These are phyloP conservation scores for Kalanchoe fedtschenkoi DNA, from an alignment of 164 flowering plant species.

Conservation along the genomic window DNA sequence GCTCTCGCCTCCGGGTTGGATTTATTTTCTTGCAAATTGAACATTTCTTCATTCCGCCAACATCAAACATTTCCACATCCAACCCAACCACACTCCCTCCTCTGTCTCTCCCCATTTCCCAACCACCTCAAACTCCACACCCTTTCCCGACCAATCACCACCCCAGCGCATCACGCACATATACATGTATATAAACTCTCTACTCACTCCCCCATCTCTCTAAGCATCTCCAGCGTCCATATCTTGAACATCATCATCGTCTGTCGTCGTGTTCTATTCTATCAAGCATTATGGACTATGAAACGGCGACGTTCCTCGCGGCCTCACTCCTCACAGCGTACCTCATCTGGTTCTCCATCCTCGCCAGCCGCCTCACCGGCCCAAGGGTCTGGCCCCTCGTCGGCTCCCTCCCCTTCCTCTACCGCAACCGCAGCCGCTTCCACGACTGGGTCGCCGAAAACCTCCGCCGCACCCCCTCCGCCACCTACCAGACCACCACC, in stretches of 20 bases:
- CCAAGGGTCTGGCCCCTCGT: conserved; percentile 59
- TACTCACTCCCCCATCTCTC: background rate
- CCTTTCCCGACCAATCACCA: background rate
- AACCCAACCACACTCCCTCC: conserved; percentile 34
- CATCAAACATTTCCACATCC: conserved; percentile 9
- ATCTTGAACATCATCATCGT: background rate
- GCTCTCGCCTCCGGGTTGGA: background rate
- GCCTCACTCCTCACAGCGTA: conserved; percentile 26
- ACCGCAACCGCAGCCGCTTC: conserved; percentile 43
- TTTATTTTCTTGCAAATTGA: background rate
- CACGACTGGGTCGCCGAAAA: conserved; percentile 75
- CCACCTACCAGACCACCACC: conserved; percentile 73
- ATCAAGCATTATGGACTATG: background rate
- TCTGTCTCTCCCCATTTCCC: conserved; percentile 14
- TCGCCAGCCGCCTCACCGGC: conserved; percentile 45
- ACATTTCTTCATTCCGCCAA: background rate
- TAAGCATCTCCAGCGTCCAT: background rate
- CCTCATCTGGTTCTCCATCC: conserved; percentile 51
- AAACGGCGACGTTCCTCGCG: conserved; percentile 6
- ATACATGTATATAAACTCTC: background rate
- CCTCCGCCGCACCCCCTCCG: conserved; percentile 35
- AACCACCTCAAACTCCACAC: background rate
- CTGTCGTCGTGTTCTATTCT: no score
- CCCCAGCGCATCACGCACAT: no score
- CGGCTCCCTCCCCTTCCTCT: conserved; percentile 57